Base-by-base conservation (phyloP, 768 basidiomycete species). In the Xerocomellus amylosporus region DNA sequence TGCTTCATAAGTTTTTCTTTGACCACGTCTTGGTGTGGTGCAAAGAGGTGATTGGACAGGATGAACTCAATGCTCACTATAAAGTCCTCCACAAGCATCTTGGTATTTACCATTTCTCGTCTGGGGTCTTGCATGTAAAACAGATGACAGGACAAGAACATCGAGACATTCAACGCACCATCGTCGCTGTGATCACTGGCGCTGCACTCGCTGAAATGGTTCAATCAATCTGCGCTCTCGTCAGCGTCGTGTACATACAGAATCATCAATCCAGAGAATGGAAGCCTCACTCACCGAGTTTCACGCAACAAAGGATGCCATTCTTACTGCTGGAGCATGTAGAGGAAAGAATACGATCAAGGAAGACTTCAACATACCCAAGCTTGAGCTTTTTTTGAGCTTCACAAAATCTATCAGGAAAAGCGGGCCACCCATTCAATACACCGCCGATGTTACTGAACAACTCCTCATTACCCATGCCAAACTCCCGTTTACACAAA, bases 1-100 rank as follows among this genome's bases (percentile, higher is more conserved):
- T 34, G 0, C 1, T 7, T 9, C 56, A 58, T 6, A 58, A 58
- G 9, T 28, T 43, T 44, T 58, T 39, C 58, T 58, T 61, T 17
- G 19, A 61, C 34, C 51, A 61, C 7, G 0, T 33, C 1, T 24
- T 58, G 0, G 46, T 26, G 12, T 61, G 54, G 60, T 55, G 54
- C 44, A 61, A 55, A 24, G 44, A 49, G 15, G 26, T 37, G 8
- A 15, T 51, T 9, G 46, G 58, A 2, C 20, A 12, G 0, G 17
- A 56, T 5, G 8, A 28, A 2, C 39, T 56, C 28, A 10, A 33
- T 6, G 22, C 7, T 15, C 56, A 48, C 0, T 33, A 13, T 5
- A 33, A 33, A 13, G 12, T 13, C 10, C 31, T 4, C 12, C 59
- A 60, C 44, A 5, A 31, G 14, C 15, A 3, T 8, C 14, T 20